These are phyloP conservation scores for Microascus cirrosus DNA, from an alignment of 2,329 filamentous ascomycete genomes.

Conservation along the genomic window DNA sequence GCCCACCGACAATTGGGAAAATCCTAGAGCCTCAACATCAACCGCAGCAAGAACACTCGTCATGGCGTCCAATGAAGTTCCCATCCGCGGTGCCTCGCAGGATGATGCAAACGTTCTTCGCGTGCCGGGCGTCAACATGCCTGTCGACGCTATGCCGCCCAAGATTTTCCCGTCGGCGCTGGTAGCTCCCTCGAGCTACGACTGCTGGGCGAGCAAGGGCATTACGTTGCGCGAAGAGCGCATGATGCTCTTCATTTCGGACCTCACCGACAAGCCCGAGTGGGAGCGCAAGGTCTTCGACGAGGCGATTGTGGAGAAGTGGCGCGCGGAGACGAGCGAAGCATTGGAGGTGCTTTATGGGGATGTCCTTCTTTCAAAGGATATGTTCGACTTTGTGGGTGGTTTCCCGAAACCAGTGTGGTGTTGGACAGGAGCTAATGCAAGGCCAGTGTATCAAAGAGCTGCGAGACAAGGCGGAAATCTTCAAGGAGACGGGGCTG, in stretches of 20 bases:
- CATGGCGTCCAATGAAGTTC: too few species aligned
- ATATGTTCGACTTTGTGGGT: constrained; percentile 22
- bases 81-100: too few species aligned
- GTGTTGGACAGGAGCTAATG: not conserved
- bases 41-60: too few species aligned
- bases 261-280: constrained; percentile 15
- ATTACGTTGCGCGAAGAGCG: not conserved
- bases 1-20: too few species aligned
- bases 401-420: too few species aligned
- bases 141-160: too few species aligned
- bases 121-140: too few species aligned
- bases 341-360: not conserved
- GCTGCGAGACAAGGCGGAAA: constrained; percentile 31
- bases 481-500: constrained; percentile 20
- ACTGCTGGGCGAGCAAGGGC: not conserved
- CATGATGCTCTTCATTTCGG: constrained; percentile 15
- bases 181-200: too few species aligned
- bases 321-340: constrained; percentile 5
- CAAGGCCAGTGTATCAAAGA: constrained; percentile 20
- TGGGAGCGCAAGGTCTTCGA: constrained; percentile 16
- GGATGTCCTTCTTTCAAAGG: constrained; percentile 5
- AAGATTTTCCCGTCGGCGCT: too few species aligned
- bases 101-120: too few species aligned
- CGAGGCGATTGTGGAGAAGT: constrained; percentile 12
- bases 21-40: too few species aligned